Evolutionary conservation across 1,139 yeast genomes (phyloP), one percentile per base, ranked within the genome.

Genomic region (Yamadazyma aaseri): DNA sequence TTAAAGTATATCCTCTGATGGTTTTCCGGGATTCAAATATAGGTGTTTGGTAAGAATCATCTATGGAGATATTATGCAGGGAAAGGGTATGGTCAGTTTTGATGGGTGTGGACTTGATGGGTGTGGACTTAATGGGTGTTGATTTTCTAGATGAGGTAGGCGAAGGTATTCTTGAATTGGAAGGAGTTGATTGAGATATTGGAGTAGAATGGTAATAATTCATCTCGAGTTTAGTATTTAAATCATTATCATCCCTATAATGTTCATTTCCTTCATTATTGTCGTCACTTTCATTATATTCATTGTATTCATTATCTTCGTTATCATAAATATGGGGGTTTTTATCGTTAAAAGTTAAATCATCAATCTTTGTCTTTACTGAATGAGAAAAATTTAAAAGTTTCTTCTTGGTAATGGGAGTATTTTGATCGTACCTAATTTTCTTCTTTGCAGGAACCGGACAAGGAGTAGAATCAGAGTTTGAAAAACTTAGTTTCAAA

Each of bases 121-220:
- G 25, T 7, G 21, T 18, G 17, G 27, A 23, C 5, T 25, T 25
- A 7, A 13, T n/a, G 6, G 27, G 27, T 6, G 20, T 16, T 15
- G 29, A 16, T 17, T 26, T 26, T 14, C 13, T 25, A 13, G 28
- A n/a, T 20, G 34, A 35, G 13, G 36, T 28, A 3, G 60, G 60
- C 9, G 64, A 61, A 1, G 62, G 39, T 5, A 37, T 34, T 24
- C 63, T 37, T 14, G 62, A 57, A 37, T 61, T 60, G 10, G 65
- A 53, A 3, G 67, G 67, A 0, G 67, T 61, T 2, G 65, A 58
- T 36, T 59, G 65, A 1, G 65, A 57, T n/a, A 61, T 59, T 1
- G 66, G 66, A 1, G 62, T 59, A 4, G 56, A 47, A 27, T 53
- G 43, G 13, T 32, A 31, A 4, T 22, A 20, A 3, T 28, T 11